Percentiles rank a stretch among this genome's conserved stretches.
Conservation (phyloP, 306 rosid genomes). For the Cicer arietinum region DNA sequence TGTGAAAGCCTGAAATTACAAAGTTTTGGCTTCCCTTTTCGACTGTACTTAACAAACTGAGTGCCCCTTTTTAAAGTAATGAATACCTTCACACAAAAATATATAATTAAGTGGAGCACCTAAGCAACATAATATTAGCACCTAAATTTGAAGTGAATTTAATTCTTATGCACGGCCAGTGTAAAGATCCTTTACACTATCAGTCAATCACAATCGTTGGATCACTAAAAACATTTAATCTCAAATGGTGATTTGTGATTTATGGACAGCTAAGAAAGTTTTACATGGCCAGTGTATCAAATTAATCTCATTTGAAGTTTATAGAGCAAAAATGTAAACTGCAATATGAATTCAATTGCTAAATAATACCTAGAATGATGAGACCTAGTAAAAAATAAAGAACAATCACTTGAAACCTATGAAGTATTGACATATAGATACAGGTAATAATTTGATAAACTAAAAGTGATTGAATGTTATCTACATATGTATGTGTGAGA, state of each 20-base stretch:
- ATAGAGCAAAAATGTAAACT: constrained; percentile 31
- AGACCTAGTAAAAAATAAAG: neutral
- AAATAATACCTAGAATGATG: neutral
- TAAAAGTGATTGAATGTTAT: neutral
- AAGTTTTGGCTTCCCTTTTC: constrained; percentile 86
- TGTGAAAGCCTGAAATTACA: constrained; percentile 80
- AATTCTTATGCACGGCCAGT: no score
- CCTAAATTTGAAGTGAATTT: constrained; percentile 13
- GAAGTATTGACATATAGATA: neutral
- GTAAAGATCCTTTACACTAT: no score
- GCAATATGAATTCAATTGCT: neutral
- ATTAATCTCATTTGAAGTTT: neutral
- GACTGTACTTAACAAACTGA: constrained; percentile 80
- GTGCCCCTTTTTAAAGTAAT: constrained; percentile 75
- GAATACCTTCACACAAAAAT: constrained; percentile 63
- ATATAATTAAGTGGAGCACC: constrained; percentile 29
- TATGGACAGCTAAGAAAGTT: no score
- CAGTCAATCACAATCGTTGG: no score
- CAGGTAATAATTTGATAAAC: neutral
- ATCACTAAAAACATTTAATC: no score
- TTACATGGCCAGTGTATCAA: no score
- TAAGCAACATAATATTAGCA: constrained; percentile 18
- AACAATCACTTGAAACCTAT: neutral
- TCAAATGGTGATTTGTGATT: no score
- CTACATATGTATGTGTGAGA: neutral